Conservation (phyloP, 1,284 basidiomycete species). For the Puccinia polysora region DNA sequence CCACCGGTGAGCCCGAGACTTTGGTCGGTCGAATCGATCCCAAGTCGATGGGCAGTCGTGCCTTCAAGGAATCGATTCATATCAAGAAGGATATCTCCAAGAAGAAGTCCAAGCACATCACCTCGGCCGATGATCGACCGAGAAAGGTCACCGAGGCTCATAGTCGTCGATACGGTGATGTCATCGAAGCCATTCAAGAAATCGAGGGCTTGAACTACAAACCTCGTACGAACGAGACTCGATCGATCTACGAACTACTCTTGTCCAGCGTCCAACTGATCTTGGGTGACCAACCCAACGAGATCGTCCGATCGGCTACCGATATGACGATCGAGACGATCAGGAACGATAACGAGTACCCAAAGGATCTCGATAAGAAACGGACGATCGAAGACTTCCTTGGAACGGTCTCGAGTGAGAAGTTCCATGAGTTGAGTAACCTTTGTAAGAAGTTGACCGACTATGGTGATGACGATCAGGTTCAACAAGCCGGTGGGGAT, state of each 20-base stretch:
- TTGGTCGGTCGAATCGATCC: conserved; percentile 85
- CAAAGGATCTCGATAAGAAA: conserved; percentile 98
- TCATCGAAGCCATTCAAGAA: conserved; percentile 72
- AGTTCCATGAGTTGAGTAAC: conserved; percentile 78
- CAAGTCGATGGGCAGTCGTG: conserved; percentile 88
- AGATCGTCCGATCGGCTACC: conserved; percentile 88
- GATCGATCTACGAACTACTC: conserved; percentile 90
- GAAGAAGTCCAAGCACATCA: conserved; percentile 63
- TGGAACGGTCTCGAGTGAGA: conserved; percentile 65
- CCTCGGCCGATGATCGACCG: conserved; percentile 49
- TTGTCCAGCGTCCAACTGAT: conserved; percentile 71
- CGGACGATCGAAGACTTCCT: conserved; percentile 83
- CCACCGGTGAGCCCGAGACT: conserved; percentile 89
- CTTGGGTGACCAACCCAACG: conserved; percentile 91
- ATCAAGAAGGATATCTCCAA: conserved; percentile 76
- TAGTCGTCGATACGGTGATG: conserved; percentile 64
- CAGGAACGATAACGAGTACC: conserved; percentile 67
- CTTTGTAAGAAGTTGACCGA: conserved; percentile 95
- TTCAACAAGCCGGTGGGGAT: conserved; percentile 67
- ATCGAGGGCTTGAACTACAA: conserved; percentile 89
- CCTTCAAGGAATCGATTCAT: conserved; percentile 67
- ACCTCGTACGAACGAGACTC: conserved; percentile 86
- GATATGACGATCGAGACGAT: conserved; percentile 83
- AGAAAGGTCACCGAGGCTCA: conserved; percentile 39
- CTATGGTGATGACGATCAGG: conserved; percentile 79